A percentile compares a stretch with the other conserved stretches of the same genome.
These are phyloP conservation scores for Cadophora sp. DNA, from an alignment of 2,329 filamentous ascomycete species.

Conservation along the genomic window DNA sequence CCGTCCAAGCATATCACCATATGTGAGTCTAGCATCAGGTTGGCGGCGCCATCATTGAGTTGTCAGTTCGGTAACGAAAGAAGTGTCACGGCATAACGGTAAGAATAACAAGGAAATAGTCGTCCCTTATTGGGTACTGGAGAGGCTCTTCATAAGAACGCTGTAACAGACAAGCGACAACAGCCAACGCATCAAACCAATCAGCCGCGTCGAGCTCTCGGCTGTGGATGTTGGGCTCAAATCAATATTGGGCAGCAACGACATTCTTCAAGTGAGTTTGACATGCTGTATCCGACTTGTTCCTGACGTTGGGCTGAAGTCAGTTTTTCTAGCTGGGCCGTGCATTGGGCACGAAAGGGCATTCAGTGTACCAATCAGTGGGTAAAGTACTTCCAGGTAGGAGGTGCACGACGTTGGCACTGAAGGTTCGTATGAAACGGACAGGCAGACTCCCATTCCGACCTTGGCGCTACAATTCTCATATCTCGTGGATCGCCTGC, in stretches of 20 bases:
- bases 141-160: neutral
- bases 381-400: neutral
- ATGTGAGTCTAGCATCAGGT: neutral
- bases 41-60: neutral
- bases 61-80: neutral
- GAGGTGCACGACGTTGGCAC: neutral
- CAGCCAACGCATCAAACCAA: slow-evolving; percentile 2
- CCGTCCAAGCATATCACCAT: too few species aligned
- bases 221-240: neutral
- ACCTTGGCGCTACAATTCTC: slow-evolving; percentile 2
- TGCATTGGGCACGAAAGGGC: slow-evolving; percentile 13
- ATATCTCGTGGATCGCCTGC: neutral
- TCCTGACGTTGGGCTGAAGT: slow-evolving; percentile 3
- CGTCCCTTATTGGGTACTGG: neutral
- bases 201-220: neutral
- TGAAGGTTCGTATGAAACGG: slow-evolving; percentile 4
- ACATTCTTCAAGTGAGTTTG: slow-evolving; percentile 2
- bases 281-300: neutral
- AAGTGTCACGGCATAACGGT: neutral
- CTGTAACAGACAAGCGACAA: neutral
- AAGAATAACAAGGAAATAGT: neutral
- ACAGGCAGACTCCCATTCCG: neutral
- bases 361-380: slow-evolving; percentile 11
- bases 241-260: slow-evolving; percentile 15
- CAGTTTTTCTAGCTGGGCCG: neutral